These are phyloP conservation scores for Fusarium sororula DNA, from an alignment of 2,329 filamentous ascomycete species.

Conservation along the genomic window DNA sequence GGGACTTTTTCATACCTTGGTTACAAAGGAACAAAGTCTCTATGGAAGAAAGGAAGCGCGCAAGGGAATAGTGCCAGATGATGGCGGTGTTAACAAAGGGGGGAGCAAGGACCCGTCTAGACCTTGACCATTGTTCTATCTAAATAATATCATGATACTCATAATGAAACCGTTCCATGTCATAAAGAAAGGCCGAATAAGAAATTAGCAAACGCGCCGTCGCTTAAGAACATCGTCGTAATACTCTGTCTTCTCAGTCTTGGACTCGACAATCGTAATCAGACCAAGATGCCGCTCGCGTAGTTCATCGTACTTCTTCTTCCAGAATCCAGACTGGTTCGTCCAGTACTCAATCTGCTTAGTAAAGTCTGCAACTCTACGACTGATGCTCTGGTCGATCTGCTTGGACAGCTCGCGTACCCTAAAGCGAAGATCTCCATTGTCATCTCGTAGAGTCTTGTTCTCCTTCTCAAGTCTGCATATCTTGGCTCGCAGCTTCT, in stretches of 20 bases:
- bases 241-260: conserved; percentile 45
- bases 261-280: conserved; percentile 42
- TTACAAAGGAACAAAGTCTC: not conserved
- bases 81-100: conserved; percentile 10
- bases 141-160: not conserved
- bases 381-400: conserved; percentile 44
- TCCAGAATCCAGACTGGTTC: conserved; percentile 45
- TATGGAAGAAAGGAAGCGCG: not conserved
- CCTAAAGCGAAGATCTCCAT: conserved; percentile 46
- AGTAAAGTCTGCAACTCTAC: conserved; percentile 46
- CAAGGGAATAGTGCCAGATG: not conserved
- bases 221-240: conserved; percentile 49
- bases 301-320: conserved; percentile 42
- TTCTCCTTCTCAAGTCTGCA: conserved; percentile 51
- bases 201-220: conserved; percentile 42
- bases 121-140: not conserved
- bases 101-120: not conserved
- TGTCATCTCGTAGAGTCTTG: conserved; percentile 48
- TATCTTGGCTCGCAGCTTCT: conserved; percentile 47
- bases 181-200: not conserved
- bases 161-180: not conserved
- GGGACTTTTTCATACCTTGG: not conserved
- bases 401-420: conserved; percentile 49
- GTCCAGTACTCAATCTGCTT: conserved; percentile 50
- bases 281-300: conserved; percentile 43